phyloP scores from a whole-genome alignment of 1,139 yeast genomes.

The Nematodospora anomalae region DNA sequence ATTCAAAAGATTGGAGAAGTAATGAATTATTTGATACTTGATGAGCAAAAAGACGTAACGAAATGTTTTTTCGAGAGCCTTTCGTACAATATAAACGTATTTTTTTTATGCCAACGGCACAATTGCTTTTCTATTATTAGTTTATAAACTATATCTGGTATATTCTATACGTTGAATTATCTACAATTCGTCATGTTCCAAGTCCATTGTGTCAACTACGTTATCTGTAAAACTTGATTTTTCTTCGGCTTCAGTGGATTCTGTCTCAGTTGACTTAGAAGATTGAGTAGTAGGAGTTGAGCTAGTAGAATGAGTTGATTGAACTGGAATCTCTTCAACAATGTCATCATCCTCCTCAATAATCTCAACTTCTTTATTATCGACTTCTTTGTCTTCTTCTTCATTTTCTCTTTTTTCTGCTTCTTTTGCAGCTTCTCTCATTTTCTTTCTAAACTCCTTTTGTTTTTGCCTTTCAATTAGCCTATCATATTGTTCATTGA shows the following conservation, averaged over 20 bases:
- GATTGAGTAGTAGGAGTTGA: not conserved
- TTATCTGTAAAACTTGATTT: conserved; percentile 37
- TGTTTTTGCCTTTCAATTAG: conserved; percentile 36
- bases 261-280: conserved; percentile 1
- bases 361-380: conserved; percentile 15
- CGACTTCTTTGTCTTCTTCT: conserved; percentile 20
- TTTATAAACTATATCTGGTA: no score
- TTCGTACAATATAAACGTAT: not conserved
- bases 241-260: conserved; percentile 3
- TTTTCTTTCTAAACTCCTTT: conserved; percentile 36
- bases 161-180: not conserved
- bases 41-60: conserved; percentile 1
- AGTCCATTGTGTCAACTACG: conserved; percentile 20
- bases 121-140: no score
- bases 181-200: conserved; percentile 61
- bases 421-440: conserved; percentile 26
- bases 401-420: conserved; percentile 19
- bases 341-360: conserved; percentile 17
- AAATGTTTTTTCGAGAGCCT: no score
- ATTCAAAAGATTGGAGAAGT: no score
- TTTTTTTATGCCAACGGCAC: no score
- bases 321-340: conserved; percentile 6
- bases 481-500: conserved; percentile 36
- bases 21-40: no score
- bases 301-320: conserved; percentile 3